These are phyloP conservation scores for Colletotrichum spinosum DNA, from an alignment of 2,329 filamentous ascomycete genomes.

Conservation along the genomic window DNA sequence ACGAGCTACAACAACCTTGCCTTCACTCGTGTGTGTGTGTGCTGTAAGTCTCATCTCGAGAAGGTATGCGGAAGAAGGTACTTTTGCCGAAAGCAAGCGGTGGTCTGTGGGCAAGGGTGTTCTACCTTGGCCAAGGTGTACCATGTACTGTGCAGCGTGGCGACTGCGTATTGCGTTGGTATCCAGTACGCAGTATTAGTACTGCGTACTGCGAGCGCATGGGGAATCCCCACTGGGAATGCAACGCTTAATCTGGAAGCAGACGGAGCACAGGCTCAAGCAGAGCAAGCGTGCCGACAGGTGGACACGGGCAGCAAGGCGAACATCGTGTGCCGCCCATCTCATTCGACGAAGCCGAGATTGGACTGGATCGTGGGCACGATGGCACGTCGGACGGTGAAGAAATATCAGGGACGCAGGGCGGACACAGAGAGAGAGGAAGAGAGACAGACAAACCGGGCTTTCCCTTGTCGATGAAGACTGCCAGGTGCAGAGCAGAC, in stretches of 20 bases:
- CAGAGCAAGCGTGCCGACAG: conserved; percentile 27
- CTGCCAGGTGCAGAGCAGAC: not conserved
- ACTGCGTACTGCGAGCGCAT: not conserved
- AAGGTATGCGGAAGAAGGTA: no score
- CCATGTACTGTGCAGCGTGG: no score
- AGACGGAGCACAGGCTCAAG: conserved; percentile 25
- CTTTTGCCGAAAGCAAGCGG: conserved; percentile 20
- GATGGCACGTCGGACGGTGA: conserved; percentile 8
- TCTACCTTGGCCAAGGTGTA: no score
- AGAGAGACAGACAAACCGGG: not conserved
- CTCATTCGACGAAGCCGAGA: not conserved
- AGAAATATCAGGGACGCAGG: conserved; percentile 1
- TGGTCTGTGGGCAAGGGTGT: conserved; percentile 16
- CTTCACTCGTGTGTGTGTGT: no score
- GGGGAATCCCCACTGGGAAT: conserved; percentile 11
- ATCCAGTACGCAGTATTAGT: no score
- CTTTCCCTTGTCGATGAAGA: no score
- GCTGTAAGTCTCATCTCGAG: no score
- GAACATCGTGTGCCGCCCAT: not conserved
- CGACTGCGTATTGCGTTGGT: no score
- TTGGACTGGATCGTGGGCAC: conserved; percentile 15
- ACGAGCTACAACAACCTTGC: not conserved
- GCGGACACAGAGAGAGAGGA: no score
- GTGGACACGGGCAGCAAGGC: not conserved
- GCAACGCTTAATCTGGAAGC: conserved; percentile 30